These are phyloP conservation scores for Quillaja saponaria DNA, from an alignment of 306 rosid genomes.

Conservation along the genomic window DNA sequence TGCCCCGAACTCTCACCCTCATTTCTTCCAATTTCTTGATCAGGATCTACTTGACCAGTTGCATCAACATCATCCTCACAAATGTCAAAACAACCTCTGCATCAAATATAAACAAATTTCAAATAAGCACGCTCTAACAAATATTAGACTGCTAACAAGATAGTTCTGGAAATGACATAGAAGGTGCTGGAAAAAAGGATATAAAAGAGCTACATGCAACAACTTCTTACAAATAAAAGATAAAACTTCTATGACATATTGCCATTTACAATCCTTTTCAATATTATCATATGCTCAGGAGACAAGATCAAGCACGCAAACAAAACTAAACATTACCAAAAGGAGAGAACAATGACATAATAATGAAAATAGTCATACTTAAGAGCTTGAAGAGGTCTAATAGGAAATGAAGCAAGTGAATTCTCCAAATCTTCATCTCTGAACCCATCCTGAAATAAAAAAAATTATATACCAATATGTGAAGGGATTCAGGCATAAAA, in stretches of 20 bases:
- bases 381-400: slow-evolving; percentile 82
- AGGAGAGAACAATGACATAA: not conserved
- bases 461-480: slow-evolving; percentile 16
- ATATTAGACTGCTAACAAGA: not conserved
- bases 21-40: slow-evolving; percentile 56
- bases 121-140: slow-evolving; percentile 17
- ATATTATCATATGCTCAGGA: slow-evolving; percentile 18
- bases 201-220: not conserved
- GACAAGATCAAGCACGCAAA: not conserved
- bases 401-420: slow-evolving; percentile 88
- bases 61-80: slow-evolving; percentile 56
- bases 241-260: not conserved
- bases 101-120: slow-evolving; percentile 20
- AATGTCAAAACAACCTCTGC: slow-evolving; percentile 84
- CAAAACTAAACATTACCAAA: not conserved
- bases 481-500: slow-evolving; percentile 15
- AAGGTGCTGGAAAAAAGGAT: not conserved
- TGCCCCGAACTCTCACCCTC: slow-evolving; percentile 56
- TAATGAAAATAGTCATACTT: slow-evolving; percentile 54
- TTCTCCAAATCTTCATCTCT: slow-evolving; percentile 73
- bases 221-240: not conserved
- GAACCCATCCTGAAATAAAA: slow-evolving; percentile 70
- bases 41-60: slow-evolving; percentile 51
- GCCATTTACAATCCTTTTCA: slow-evolving; percentile 1
- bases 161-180: not conserved